Percentiles rank a stretch among this genome's conserved stretches.
These are phyloP conservation scores for Fomitopsis betulina DNA, from an alignment of 1,284 basidiomycete species.

Conservation along the genomic window DNA sequence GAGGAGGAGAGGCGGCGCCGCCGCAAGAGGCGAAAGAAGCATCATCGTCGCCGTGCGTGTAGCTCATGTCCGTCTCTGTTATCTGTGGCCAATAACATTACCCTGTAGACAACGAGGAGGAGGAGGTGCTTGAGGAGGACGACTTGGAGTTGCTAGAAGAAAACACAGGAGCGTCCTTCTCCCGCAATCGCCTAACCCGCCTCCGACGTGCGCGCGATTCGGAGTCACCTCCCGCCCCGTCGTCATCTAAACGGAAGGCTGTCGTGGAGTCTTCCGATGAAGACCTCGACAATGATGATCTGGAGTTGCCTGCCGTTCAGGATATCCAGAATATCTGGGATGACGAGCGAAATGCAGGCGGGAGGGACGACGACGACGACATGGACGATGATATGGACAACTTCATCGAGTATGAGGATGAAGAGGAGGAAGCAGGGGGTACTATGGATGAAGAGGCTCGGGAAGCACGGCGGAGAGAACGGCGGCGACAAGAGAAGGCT, in stretches of 20 bases:
- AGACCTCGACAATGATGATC: constrained; percentile 60
- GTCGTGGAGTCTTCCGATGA: constrained; percentile 70
- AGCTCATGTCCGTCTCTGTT: constrained; percentile 9
- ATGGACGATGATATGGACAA: constrained; percentile 74
- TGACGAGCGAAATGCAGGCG: constrained; percentile 58
- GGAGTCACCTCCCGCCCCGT: constrained; percentile 58
- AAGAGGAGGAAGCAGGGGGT: constrained; percentile 75
- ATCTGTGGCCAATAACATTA: constrained; percentile 7
- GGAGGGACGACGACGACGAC: constrained; percentile 64
- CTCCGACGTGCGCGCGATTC: constrained; percentile 70
- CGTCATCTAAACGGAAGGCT: constrained; percentile 52
- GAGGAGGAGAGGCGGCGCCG: constrained; percentile 54
- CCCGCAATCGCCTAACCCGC: constrained; percentile 56
- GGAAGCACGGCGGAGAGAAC: constrained; percentile 68
- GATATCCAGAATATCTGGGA: constrained; percentile 86
- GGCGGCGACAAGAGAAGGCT: constrained; percentile 59
- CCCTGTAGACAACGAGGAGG: constrained; percentile 48
- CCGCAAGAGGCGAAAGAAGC: constrained; percentile 64
- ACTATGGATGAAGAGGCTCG: constrained; percentile 70
- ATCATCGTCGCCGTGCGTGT: constrained; percentile 57
- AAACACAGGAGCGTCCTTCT: constrained; percentile 82
- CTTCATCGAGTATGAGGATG: constrained; percentile 91
- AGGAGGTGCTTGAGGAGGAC: constrained; percentile 89
- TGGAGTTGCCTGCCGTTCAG: constrained; percentile 45
- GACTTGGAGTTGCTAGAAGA: constrained; percentile 93